Evolutionary conservation across 805 yeast genomes (phyloP).

Genomic region (Clavispora asparagi): DNA sequence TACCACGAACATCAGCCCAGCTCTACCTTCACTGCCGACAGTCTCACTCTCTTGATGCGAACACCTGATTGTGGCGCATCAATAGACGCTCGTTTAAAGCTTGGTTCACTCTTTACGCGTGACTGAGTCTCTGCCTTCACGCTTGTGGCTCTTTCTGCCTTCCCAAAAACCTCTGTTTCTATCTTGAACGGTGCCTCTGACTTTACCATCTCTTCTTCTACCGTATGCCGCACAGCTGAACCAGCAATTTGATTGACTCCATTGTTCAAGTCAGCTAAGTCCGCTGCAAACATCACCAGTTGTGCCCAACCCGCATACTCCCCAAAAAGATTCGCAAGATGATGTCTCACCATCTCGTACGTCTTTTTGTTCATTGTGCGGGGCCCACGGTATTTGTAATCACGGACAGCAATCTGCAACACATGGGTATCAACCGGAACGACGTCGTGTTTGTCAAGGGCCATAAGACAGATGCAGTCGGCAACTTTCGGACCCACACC

Average conservation of each 20-base stretch:
- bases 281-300: constrained; percentile 86
- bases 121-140: not conserved
- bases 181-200: not conserved
- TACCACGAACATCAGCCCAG: not conserved
- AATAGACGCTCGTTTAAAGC: not conserved
- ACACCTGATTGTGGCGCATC: not conserved
- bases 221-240: constrained; percentile 11
- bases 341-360: constrained; percentile 53
- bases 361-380: constrained; percentile 44
- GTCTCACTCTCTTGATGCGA: not conserved
- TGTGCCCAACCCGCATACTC: constrained; percentile 98
- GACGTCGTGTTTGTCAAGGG: constrained; percentile 75
- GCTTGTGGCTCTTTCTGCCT: not conserved
- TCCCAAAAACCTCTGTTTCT: not conserved
- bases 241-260: constrained; percentile 44
- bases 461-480: constrained; percentile 92
- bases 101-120: not conserved
- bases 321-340: constrained; percentile 74
- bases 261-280: constrained; percentile 63
- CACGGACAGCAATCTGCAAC: constrained; percentile 79
- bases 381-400: constrained; percentile 55
- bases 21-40: not conserved
- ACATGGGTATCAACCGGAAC: constrained; percentile 98
- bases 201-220: not conserved
- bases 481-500: constrained; percentile 99